These are phyloP conservation scores for Skeletonema potamos DNA, from an alignment of 108 stramenopile genomes.

Conservation along the genomic window DNA sequence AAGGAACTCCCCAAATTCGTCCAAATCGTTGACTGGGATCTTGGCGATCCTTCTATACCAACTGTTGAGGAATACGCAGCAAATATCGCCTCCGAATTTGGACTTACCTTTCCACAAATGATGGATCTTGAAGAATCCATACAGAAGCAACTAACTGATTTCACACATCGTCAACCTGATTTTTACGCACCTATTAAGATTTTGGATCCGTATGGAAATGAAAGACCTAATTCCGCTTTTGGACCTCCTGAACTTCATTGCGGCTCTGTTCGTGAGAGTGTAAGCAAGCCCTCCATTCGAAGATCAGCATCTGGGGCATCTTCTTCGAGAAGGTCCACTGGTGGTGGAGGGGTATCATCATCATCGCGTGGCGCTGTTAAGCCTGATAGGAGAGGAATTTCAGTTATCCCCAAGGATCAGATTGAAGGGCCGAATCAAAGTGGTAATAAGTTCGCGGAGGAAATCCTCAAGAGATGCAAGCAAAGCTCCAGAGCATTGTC, in stretches of 20 bases:
- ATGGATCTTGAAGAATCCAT: constrained; percentile 67
- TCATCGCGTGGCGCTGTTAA: constrained; percentile 9
- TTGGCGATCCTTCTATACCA: constrained; percentile 57
- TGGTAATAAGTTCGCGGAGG: constrained; percentile 15
- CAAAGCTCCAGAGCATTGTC: constrained; percentile 8
- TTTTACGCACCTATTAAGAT: constrained; percentile 50
- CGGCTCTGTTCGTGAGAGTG: constrained; percentile 3
- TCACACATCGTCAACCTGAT: constrained; percentile 18
- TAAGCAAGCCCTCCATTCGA: not conserved
- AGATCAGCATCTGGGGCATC: not conserved
- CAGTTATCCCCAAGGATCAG: constrained; percentile 24
- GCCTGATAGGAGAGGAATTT: constrained; percentile 8
- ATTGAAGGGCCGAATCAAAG: constrained; percentile 7
- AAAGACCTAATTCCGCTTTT: constrained; percentile 27
- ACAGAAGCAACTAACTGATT: constrained; percentile 57
- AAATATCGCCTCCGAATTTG: constrained; percentile 59
- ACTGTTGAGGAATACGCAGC: constrained; percentile 61
- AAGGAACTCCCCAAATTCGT: constrained; percentile 32
- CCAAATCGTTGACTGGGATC: constrained; percentile 63
- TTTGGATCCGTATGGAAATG: constrained; percentile 46
- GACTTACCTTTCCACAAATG: constrained; percentile 60
- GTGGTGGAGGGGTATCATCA: not conserved
- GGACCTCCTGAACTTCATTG: constrained; percentile 13
- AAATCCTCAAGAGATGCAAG: constrained; percentile 40
- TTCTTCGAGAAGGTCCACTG: not conserved